A percentile compares a stretch with the other conserved stretches of the same genome.
phyloP scores from a whole-genome alignment of 1,139 yeast species.

The Taphrina pruni region DNA sequence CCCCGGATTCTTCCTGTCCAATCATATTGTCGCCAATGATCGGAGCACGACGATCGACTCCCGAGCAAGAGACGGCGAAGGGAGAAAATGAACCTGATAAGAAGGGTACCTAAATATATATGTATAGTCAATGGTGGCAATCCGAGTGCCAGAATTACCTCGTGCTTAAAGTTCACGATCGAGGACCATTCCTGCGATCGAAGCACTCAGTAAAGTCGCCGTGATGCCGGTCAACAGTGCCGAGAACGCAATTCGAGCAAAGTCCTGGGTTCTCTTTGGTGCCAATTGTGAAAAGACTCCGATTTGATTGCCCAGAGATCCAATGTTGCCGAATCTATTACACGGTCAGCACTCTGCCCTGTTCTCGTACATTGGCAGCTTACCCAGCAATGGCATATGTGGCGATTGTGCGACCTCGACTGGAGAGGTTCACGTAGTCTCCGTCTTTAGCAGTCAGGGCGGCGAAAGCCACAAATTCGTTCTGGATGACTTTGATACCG shows the following conservation, averaged over 20 bases:
- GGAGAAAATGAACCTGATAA: no score
- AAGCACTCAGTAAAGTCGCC: constrained; percentile 65
- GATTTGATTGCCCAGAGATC: constrained; percentile 67
- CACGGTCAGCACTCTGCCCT: not conserved
- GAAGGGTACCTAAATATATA: no score
- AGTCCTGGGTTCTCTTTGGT: constrained; percentile 60
- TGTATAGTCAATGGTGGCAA: no score
- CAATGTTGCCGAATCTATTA: constrained; percentile 71
- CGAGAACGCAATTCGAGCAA: constrained; percentile 59
- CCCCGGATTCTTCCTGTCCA: constrained; percentile 17
- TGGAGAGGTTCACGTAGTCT: constrained; percentile 60
- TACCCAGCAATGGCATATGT: constrained; percentile 59
- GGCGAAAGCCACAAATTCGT: constrained; percentile 66
- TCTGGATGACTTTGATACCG: constrained; percentile 67
- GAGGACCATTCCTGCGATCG: constrained; percentile 73
- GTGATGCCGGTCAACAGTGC: constrained; percentile 64
- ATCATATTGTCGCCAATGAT: not conserved
- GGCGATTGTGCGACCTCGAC: constrained; percentile 64
- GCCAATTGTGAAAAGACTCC: constrained; percentile 68
- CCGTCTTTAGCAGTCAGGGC: constrained; percentile 54
- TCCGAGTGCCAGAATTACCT: no score
- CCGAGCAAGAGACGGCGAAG: no score
- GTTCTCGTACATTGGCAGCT: not conserved
- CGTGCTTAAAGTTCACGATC: constrained; percentile 32
- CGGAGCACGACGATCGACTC: no score